These are phyloP conservation scores for Tremella yokohamensis DNA, from an alignment of 768 basidiomycete genomes.

Conservation along the genomic window DNA sequence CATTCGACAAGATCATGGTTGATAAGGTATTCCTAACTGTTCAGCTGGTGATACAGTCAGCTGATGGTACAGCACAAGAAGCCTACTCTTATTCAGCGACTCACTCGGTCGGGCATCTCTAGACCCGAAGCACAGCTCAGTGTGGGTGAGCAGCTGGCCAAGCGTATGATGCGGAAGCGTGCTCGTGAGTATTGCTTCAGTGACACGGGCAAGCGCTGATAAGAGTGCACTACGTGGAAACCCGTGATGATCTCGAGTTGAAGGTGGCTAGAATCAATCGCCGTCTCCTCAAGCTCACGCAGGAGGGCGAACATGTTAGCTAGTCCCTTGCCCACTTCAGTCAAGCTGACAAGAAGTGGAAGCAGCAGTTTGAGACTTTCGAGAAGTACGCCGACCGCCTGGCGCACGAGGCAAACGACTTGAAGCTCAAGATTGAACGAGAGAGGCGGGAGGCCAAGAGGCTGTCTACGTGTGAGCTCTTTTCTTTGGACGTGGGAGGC, in stretches of 20 bases:
- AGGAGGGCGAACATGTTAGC: constrained; percentile 44
- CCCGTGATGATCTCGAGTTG: constrained; percentile 86
- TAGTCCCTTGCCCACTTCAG: not conserved
- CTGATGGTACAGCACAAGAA: constrained; percentile 65
- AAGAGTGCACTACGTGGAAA: constrained; percentile 81
- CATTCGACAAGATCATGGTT: constrained; percentile 79
- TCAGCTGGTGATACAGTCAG: not conserved
- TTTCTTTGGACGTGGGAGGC: no score
- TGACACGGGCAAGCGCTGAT: constrained; percentile 1
- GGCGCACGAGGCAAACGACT: constrained; percentile 67
- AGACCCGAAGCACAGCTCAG: constrained; percentile 71
- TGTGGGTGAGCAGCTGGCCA: constrained; percentile 76
- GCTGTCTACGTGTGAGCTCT: constrained; percentile 62
- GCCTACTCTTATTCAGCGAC: constrained; percentile 78
- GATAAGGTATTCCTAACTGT: constrained; percentile 61
- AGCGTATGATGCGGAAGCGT: constrained; percentile 82
- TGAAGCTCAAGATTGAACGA: constrained; percentile 81
- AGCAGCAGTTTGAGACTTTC: constrained; percentile 89
- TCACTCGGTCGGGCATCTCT: constrained; percentile 69
- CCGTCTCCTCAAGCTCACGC: constrained; percentile 33
- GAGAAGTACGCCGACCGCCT: constrained; percentile 91
- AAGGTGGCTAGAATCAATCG: constrained; percentile 54
- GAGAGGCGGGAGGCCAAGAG: constrained; percentile 86
- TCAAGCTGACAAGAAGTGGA: constrained; percentile 57
- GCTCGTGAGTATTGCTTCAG: constrained; percentile 53